These are phyloP conservation scores for Gorgonomyces haynaldii DNA, from an alignment of 192 early-diverging fungal genomes.

Conservation along the genomic window DNA sequence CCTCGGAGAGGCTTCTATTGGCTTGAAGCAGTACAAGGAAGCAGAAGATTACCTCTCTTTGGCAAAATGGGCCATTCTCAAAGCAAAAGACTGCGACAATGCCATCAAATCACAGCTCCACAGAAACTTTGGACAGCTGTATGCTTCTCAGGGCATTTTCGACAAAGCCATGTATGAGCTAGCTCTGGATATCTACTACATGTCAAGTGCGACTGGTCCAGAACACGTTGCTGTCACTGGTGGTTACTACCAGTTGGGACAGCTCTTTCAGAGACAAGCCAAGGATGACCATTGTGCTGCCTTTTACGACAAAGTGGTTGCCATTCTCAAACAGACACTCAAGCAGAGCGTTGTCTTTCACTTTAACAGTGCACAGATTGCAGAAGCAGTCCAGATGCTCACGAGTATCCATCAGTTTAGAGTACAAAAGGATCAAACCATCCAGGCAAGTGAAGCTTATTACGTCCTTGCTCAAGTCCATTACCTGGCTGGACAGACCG, in stretches of 20 bases:
- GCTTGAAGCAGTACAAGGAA: conserved; percentile 38
- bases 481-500: conserved; percentile 10
- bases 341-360: background rate
- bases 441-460: conserved; percentile 8
- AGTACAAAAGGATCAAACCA: background rate
- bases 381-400: conserved; percentile 38
- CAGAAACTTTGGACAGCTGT: conserved; percentile 45
- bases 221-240: conserved; percentile 28
- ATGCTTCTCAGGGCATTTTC: conserved; percentile 20
- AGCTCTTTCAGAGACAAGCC: conserved; percentile 26
- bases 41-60: conserved; percentile 49
- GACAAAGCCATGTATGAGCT: conserved; percentile 30
- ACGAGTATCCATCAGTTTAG: conserved; percentile 22
- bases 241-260: conserved; percentile 44
- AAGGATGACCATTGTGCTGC: conserved; percentile 18
- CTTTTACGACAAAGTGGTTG: conserved; percentile 31
- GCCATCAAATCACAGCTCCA: conserved; percentile 32
- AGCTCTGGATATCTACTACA: conserved; percentile 29
- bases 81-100: conserved; percentile 23
- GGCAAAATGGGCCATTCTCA: conserved; percentile 48
- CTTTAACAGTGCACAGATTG: conserved; percentile 30
- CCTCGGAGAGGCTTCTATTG: conserved; percentile 43
- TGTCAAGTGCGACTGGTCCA: conserved; percentile 7
- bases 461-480: conserved; percentile 24
- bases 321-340: conserved; percentile 10